Evolutionary conservation across 306 rosid species (phyloP).

Genomic region (Prunus fruticosa): DNA sequence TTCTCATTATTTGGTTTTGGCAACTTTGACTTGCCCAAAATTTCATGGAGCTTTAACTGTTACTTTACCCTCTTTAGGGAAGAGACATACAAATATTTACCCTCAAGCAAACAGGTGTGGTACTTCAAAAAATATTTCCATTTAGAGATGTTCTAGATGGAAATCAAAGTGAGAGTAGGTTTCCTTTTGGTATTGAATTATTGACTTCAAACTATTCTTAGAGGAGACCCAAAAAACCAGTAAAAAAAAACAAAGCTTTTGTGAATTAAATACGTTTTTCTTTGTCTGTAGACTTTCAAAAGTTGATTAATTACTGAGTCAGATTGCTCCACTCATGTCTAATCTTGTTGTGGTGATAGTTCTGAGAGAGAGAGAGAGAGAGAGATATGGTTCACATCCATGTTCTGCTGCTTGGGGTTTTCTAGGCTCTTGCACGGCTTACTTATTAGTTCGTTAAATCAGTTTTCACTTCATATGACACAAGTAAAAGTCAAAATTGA

Average conservation of each 20-base stretch:
- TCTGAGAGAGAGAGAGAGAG: background rate
- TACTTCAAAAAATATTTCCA: background rate
- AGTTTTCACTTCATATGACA: background rate
- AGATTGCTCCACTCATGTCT: background rate
- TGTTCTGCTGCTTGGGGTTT: background rate
- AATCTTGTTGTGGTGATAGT: background rate
- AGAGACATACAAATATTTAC: background rate
- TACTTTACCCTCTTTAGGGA: background rate
- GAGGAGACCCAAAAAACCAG: background rate
- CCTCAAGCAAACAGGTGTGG: background rate
- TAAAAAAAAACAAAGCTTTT: background rate
- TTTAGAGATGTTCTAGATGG: background rate
- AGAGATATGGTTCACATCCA: background rate
- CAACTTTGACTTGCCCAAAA: background rate
- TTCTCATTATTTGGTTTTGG: constrained; percentile 2
- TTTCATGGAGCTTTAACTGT: background rate
- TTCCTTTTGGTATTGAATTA: background rate
- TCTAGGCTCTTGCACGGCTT: background rate
- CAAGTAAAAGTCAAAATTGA: background rate
- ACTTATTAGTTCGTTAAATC: background rate
- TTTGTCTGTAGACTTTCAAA: background rate
- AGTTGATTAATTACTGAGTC: background rate
- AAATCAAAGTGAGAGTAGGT: background rate
- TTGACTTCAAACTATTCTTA: no score
- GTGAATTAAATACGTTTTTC: background rate